A percentile compares a stretch with the other conserved stretches of the same genome.
phyloP scores from a whole-genome alignment of 495 filamentous ascomycete genomes.

The Penicillium psychrofluorescens region DNA sequence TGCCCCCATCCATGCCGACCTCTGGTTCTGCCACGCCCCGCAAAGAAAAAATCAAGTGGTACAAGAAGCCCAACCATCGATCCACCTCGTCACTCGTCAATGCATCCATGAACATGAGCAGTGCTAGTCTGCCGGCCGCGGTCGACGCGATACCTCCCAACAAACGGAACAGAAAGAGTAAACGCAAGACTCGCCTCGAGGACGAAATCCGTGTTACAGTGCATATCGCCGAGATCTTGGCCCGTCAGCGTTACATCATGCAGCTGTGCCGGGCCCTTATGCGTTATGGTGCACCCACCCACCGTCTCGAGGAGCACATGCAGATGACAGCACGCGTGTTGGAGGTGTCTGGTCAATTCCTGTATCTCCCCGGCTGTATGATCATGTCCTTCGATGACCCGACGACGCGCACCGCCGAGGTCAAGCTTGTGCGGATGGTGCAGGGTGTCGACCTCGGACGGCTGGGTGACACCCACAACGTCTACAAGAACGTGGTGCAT shows the following conservation, averaged over 20 bases:
- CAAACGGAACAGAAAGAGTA: constrained; percentile 22
- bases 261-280: constrained; percentile 85
- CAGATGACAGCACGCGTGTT: constrained; percentile 82
- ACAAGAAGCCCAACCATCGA: constrained; percentile 45
- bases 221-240: constrained; percentile 81
- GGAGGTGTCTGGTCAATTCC: constrained; percentile 82
- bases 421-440: constrained; percentile 72
- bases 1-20: constrained; percentile 9
- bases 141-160: constrained; percentile 23
- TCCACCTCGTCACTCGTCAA: constrained; percentile 37
- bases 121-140: constrained; percentile 23
- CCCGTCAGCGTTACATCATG: constrained; percentile 77
- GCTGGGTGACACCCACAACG: constrained; percentile 75
- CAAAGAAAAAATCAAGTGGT: constrained; percentile 57
- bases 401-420: constrained; percentile 82
- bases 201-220: constrained; percentile 69
- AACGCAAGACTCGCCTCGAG: constrained; percentile 48
- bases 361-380: constrained; percentile 93
- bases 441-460: constrained; percentile 83
- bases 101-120: constrained; percentile 44
- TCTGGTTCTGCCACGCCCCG: constrained; percentile 54
- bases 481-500: constrained; percentile 91
- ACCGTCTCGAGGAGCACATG: constrained; percentile 83
- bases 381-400: constrained; percentile 92
- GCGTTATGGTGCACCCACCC: constrained; percentile 72